Base-by-base conservation (phyloP, 495 filamentous ascomycete species). In the Penicillium angulare region DNA sequence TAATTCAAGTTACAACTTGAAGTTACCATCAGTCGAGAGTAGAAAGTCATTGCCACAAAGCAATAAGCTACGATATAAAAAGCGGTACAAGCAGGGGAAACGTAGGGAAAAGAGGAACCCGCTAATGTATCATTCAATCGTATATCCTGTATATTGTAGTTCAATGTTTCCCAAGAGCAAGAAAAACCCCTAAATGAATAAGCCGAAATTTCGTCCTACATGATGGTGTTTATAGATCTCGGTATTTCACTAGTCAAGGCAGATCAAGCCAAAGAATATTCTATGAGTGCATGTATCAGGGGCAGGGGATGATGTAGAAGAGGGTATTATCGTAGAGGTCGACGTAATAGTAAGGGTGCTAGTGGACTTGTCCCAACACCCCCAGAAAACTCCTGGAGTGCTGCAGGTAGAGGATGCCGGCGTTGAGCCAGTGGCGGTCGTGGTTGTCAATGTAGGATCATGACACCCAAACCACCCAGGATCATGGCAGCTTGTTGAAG, bases 401-500 rank as follows among this genome's bases (percentile, higher is more conserved):
- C 13, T 7, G 27, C 27, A 31, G 13, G 13, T 31, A 12, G 27
- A 31, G 8, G 27, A 31, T 31, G 27, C 8, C 27, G 8, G 13
- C 13, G 50, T 43, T 34, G 27, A 41, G 5, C n/a, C 29, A 26
- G 29, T 18, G n/a, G 31, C 16, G 13, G 39, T 23, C 5, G 45
- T 43, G 9, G 47, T 24, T 18, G 34, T 49, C 7, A 34, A 12
- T 8, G 39, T 31, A 0, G 45, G 55, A n/a, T 57, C 55, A 24
- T 43, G 35, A 13, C 55, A 57, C 1, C 54, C 48, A 18, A 57
- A 48, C 54, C 54, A 57, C 13, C 54, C 54, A 1, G 44, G 44
- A 40, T 44, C 10, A 27, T 57, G 44, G 17, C 54, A 57, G 22
- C 22, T 55, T 35, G 49, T 43, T 15, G 54, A 57, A 16, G 38